phyloP scores from a whole-genome alignment of 1,139 yeast species.

The Taphrina communis region DNA sequence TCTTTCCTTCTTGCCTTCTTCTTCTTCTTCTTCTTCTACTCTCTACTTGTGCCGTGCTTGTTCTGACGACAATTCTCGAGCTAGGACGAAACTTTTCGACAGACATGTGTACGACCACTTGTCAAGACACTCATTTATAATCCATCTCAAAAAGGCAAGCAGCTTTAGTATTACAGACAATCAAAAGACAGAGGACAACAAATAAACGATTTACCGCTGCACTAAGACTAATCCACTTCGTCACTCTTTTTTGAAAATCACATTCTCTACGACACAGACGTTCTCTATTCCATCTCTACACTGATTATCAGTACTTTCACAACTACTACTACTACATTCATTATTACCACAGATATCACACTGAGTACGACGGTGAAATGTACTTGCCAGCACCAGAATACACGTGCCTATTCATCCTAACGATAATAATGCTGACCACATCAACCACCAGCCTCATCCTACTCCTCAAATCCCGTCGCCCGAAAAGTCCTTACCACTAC shows the following conservation, averaged over 20 bases:
- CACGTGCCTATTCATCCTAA: not conserved
- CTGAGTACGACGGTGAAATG: not conserved
- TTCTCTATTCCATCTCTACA: not conserved
- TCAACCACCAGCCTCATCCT: not conserved
- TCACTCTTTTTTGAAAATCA: not conserved
- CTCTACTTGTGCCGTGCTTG: not conserved
- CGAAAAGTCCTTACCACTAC: no score
- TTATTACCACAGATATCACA: no score
- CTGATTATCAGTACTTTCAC: no score
- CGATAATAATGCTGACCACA: not conserved
- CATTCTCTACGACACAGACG: not conserved
- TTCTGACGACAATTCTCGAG: no score
- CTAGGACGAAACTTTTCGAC: no score
- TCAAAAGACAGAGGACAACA: not conserved
- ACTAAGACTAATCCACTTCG: no score
- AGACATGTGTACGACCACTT: no score
- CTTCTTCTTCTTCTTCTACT: not conserved
- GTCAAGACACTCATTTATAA: no score
- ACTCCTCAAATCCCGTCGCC: not conserved
- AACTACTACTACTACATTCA: no score
- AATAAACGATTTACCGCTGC: not conserved
- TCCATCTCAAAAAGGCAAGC: no score
- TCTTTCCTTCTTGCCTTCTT: not conserved
- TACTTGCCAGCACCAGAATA: conserved; percentile 5
- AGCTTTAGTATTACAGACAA: no score